Conservation (phyloP, 768 basidiomycete genomes). For the Lactifluus pinguis region DNA sequence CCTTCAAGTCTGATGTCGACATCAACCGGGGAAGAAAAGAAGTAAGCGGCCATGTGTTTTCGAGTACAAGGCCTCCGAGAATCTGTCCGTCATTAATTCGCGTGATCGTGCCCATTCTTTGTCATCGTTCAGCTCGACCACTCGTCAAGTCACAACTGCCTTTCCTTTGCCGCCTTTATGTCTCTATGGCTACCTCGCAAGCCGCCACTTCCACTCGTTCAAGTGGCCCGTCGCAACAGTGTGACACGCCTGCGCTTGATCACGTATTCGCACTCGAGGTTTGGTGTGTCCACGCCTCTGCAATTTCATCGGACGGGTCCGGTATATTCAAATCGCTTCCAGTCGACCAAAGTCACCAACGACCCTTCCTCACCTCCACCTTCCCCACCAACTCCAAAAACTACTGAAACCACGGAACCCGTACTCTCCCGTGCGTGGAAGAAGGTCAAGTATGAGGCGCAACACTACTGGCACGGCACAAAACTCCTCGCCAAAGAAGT, state of each 20-base stretch:
- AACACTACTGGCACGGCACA: constrained; percentile 95
- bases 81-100: no score
- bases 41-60: no score
- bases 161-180: constrained; percentile 33
- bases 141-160: no score
- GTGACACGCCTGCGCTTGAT: constrained; percentile 17
- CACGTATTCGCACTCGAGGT: constrained; percentile 5
- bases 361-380: constrained; percentile 31
- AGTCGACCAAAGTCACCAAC: constrained; percentile 33
- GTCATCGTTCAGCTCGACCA: no score
- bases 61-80: no score
- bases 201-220: constrained; percentile 36
- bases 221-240: constrained; percentile 21
- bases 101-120: no score
- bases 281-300: constrained; percentile 14
- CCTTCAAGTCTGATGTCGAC: no score
- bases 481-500: constrained; percentile 94
- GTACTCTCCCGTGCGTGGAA: constrained; percentile 70
- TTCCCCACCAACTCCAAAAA: constrained; percentile 13
- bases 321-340: background rate
- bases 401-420: constrained; percentile 36
- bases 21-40: no score
- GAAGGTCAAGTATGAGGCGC: constrained; percentile 89
- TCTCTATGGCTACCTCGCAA: constrained; percentile 70
- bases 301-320: constrained; percentile 9